Conservation (phyloP, 2,329 filamentous ascomycete species). For the Nectriaceae sp. region DNA sequence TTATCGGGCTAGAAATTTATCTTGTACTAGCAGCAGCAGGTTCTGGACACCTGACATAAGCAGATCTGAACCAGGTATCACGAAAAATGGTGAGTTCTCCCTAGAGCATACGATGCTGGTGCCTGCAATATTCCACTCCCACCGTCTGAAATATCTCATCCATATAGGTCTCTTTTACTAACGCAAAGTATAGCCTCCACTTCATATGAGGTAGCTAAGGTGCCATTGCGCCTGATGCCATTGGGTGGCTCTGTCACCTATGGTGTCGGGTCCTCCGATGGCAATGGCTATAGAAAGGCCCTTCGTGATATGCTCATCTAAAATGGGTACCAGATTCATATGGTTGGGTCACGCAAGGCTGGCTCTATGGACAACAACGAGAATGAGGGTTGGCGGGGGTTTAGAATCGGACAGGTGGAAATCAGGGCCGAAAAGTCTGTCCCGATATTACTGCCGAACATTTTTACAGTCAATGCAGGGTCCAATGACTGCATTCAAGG, state of each 20-base stretch:
- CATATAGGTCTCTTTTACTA: no score
- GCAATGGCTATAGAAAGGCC: conserved; percentile 41
- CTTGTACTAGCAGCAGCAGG: no score
- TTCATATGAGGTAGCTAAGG: no score
- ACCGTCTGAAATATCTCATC: no score
- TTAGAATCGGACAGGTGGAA: conserved; percentile 42
- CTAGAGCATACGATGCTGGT: no score
- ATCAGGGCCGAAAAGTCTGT: conserved; percentile 35
- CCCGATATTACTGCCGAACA: conserved; percentile 37
- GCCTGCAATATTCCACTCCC: no score
- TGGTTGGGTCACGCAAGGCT: conserved; percentile 41
- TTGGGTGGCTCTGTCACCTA: conserved; percentile 47
- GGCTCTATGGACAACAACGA: conserved; percentile 44
- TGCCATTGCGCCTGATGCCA: conserved; percentile 42
- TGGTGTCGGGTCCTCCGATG: conserved; percentile 36
- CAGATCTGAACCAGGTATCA: no score
- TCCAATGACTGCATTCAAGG: conserved; percentile 45
- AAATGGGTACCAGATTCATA: conserved; percentile 38
- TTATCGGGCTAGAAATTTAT: no score
- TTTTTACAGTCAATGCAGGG: conserved; percentile 44
- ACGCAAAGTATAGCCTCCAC: no score
- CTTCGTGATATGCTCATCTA: conserved; percentile 33
- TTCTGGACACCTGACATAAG: no score
- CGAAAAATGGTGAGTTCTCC: no score
- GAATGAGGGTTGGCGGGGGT: conserved; percentile 47